These are phyloP conservation scores for Mimosa bimucronata DNA, from an alignment of 306 rosid genomes.

Conservation along the genomic window DNA sequence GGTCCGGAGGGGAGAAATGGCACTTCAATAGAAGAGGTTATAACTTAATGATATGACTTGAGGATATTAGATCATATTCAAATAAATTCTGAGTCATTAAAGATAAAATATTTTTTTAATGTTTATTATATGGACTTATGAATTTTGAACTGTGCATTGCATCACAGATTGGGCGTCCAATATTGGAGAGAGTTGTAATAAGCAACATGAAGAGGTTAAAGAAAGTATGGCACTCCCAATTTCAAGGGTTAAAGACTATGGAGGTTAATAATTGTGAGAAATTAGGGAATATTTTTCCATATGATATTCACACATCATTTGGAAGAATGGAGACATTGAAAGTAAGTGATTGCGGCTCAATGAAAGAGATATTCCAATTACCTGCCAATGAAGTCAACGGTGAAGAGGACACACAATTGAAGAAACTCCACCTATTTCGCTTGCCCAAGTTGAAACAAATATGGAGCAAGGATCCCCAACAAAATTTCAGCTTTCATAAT, in stretches of 20 bases:
- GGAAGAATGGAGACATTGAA: background rate
- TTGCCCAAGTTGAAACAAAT: conserved; percentile 7
- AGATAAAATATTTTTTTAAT: background rate
- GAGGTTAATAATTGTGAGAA: background rate
- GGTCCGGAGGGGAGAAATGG: background rate
- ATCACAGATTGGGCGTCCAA: background rate
- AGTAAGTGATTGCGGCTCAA: background rate
- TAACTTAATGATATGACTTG: background rate
- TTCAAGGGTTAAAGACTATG: background rate
- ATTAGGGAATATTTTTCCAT: background rate
- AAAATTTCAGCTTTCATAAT: background rate
- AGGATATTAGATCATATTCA: background rate
- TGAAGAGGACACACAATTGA: background rate
- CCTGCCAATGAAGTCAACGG: background rate
- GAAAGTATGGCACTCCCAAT: background rate
- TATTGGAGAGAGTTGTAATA: background rate
- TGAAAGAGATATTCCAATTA: background rate
- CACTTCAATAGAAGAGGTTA: background rate
- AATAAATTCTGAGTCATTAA: background rate
- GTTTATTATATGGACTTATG: background rate
- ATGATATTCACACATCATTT: background rate
- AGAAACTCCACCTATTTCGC: background rate
- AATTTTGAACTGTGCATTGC: background rate
- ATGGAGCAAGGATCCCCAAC: background rate
- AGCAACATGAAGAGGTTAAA: background rate